Evolutionary conservation across 225 moss, liverwort and hornwort species (phyloP).

Genomic region (Sphagnum contortum): DNA sequence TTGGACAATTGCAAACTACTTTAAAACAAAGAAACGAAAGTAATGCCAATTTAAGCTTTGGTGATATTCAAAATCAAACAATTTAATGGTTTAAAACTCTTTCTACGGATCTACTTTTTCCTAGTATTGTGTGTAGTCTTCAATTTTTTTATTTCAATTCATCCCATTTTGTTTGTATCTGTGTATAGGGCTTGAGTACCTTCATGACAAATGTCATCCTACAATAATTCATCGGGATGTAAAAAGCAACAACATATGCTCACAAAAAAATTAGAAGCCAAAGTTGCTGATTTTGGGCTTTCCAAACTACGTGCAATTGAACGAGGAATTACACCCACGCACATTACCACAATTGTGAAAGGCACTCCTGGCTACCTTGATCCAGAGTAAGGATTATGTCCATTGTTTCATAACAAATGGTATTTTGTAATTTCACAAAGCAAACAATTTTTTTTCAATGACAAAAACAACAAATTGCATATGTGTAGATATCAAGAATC

Average conservation of each 20-base stretch:
- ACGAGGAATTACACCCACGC: slow-evolving; percentile 7
- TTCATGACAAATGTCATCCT: slow-evolving; percentile 40
- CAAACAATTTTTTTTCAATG: neutral
- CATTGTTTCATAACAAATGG: too few species aligned
- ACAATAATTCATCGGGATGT: slow-evolving; percentile 47
- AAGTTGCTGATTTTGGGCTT: slow-evolving; percentile 58
- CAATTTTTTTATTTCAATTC: too few species aligned
- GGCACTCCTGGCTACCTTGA: slow-evolving; percentile 47
- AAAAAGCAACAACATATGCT: slow-evolving; percentile 60
- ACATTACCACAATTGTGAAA: slow-evolving; percentile 32
- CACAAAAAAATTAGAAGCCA: slow-evolving; percentile 27
- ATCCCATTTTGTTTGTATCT: neutral
- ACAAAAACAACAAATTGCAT: neutral
- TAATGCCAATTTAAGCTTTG: neutral
- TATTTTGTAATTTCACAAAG: neutral
- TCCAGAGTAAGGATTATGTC: slow-evolving; percentile 22
- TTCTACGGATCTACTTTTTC: neutral
- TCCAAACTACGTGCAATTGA: slow-evolving; percentile 24
- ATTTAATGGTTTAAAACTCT: neutral
- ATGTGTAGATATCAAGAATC: slow-evolving; percentile 29
- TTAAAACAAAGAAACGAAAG: too few species aligned
- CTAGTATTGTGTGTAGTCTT: neutral
- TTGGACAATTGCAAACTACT: too few species aligned
- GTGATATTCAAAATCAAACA: neutral
- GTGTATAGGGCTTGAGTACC: slow-evolving; percentile 46